A percentile compares a stretch with the other conserved stretches of the same genome.
These are phyloP conservation scores for Stentor roeselii DNA, from an alignment of 73 alveolate genomes.

Conservation along the genomic window DNA sequence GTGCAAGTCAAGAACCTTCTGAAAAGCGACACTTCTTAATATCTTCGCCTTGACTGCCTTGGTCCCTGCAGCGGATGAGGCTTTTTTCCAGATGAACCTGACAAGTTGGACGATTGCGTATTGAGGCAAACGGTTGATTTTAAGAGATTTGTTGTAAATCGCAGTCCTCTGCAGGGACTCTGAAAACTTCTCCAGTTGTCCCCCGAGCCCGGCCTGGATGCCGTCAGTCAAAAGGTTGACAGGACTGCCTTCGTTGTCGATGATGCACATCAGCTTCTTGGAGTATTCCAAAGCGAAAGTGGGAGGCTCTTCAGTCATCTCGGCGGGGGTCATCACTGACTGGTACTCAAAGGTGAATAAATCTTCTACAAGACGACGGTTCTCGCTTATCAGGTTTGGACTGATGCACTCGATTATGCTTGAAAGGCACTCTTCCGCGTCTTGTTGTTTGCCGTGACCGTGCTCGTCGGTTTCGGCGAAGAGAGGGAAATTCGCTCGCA, in stretches of 20 bases:
- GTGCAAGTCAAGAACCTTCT: constrained; percentile 87
- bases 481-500: constrained; percentile 82
- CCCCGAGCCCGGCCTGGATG: constrained; percentile 76
- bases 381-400: constrained; percentile 68
- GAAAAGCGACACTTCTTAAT: constrained; percentile 90
- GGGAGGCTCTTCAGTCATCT: constrained; percentile 67
- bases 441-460: constrained; percentile 89
- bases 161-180: constrained; percentile 68
- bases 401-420: constrained; percentile 66
- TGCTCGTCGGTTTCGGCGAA: constrained; percentile 88
- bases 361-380: constrained; percentile 69
- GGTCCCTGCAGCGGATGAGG: constrained; percentile 84
- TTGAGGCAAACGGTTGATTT: constrained; percentile 86
- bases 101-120: constrained; percentile 86
- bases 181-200: constrained; percentile 77
- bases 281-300: constrained; percentile 58
- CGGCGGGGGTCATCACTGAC: constrained; percentile 67
- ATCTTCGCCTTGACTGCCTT: constrained; percentile 95
- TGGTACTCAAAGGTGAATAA: constrained; percentile 86
- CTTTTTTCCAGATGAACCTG: constrained; percentile 95
- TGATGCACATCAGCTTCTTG: constrained; percentile 80
- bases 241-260: constrained; percentile 79
- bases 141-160: constrained; percentile 79
- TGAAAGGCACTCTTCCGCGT: constrained; percentile 96
- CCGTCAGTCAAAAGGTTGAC: constrained; percentile 93